These are phyloP conservation scores for Ophiocordyceps camponoti-saundersi DNA, from an alignment of 2,329 filamentous ascomycete genomes.

Conservation along the genomic window DNA sequence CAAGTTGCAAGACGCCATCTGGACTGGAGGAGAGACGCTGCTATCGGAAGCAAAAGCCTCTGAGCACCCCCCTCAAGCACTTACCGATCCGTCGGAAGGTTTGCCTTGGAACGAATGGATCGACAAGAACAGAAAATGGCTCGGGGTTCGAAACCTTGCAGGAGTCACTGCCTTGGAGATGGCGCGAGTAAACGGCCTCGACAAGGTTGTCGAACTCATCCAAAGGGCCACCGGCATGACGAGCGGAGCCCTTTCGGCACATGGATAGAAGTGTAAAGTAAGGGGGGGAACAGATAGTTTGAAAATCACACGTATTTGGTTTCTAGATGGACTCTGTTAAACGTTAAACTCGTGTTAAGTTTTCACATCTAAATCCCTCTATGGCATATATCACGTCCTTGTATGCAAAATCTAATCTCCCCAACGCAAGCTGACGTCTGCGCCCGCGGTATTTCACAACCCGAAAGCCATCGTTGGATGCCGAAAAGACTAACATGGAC, in stretches of 20 bases:
- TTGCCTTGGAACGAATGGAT: not conserved
- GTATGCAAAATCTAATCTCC: not conserved
- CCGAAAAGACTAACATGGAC: not conserved
- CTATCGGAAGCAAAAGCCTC: not conserved
- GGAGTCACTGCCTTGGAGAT: not conserved
- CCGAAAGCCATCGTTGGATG: not conserved
- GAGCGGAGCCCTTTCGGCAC: not conserved
- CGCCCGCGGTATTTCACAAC: not conserved
- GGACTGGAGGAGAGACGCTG: not conserved
- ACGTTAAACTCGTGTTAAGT: too few relatives aligned
- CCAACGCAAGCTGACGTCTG: not conserved
- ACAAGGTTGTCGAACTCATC: not conserved
- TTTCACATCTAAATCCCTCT: too few relatives aligned
- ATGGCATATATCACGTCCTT: too few relatives aligned
- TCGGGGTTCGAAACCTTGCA: not conserved
- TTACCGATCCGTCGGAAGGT: not conserved
- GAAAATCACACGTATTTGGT: too few relatives aligned
- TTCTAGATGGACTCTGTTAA: too few relatives aligned
- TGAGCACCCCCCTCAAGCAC: not conserved
- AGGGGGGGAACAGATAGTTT: too few relatives aligned
- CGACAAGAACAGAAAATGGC: not conserved
- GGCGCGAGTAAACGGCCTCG: not conserved
- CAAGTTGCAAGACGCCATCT: not conserved
- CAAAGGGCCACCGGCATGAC: not conserved
- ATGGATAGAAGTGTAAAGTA: too few relatives aligned